phyloP scores from a whole-genome alignment of 306 rosid species.

The Medicago arabica region DNA sequence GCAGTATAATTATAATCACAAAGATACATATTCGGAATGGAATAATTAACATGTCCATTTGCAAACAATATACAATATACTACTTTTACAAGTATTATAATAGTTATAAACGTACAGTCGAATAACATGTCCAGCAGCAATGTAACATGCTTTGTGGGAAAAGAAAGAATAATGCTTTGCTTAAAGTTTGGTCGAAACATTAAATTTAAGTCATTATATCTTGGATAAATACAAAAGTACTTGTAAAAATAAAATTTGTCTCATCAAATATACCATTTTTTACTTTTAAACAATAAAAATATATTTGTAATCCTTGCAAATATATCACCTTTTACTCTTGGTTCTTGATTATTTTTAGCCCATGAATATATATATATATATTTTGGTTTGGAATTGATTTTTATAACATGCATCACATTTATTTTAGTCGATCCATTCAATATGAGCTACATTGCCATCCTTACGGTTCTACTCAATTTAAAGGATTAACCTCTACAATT shows the following conservation, averaged over 20 bases:
- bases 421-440: no score
- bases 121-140: conserved; percentile 20
- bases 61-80: not conserved
- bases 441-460: no score
- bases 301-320: not conserved
- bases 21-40: not conserved
- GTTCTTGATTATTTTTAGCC: not conserved
- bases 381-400: no score
- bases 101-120: not conserved
- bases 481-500: no score
- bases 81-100: not conserved
- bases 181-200: not conserved
- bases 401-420: no score
- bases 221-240: not conserved
- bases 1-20: not conserved
- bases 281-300: no score
- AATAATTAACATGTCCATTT: not conserved
- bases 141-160: conserved; percentile 25
- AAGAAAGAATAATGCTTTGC: not conserved
- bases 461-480: no score
- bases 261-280: not conserved
- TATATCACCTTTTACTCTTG: not conserved
- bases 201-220: not conserved
- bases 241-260: no score
- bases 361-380: no score